phyloP scores from a whole-genome alignment of 495 filamentous ascomycete genomes.

The Hypoxylon subgilvum region DNA sequence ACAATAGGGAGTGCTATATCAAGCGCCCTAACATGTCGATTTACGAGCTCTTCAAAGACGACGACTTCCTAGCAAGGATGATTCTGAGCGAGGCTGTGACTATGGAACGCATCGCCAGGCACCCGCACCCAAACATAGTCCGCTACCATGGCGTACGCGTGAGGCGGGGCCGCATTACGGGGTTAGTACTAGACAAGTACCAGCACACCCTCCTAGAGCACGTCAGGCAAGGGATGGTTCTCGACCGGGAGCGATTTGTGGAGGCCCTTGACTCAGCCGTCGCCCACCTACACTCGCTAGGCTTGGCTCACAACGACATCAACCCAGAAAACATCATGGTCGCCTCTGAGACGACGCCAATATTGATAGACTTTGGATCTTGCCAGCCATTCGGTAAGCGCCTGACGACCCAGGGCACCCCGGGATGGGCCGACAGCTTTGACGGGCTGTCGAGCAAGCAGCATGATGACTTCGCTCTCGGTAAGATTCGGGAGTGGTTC shows the following conservation, averaged over 20 bases:
- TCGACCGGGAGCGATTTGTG: conserved; percentile 32
- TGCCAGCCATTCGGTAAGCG: conserved; percentile 31
- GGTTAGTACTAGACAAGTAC: conserved; percentile 14
- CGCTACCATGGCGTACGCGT: conserved; percentile 12
- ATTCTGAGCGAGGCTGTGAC: conserved; percentile 16
- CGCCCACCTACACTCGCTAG: conserved; percentile 40
- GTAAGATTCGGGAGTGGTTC: too few species aligned
- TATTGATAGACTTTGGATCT: conserved; percentile 47
- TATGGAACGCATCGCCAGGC: conserved; percentile 13
- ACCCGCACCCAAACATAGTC: conserved; percentile 20
- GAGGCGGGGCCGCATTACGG: conserved; percentile 6
- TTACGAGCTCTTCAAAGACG: conserved; percentile 7
- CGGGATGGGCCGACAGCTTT: conserved; percentile 27
- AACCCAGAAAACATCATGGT: conserved; percentile 50
- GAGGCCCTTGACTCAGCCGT: conserved; percentile 41
- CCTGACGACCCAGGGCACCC: conserved; percentile 37
- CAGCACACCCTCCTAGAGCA: conserved; percentile 6
- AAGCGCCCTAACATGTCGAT: conserved; percentile 19
- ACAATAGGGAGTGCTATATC: conserved; percentile 13
- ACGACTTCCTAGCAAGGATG: background rate
- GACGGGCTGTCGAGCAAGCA: too few species aligned
- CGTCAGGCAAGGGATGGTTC: background rate
- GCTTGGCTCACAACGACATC: conserved; percentile 51
- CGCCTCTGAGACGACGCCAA: conserved; percentile 29
- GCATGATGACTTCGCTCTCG: too few species aligned